A percentile compares a stretch with the other conserved stretches of the same genome.
phyloP scores from a whole-genome alignment of 73 alveolate species.

The Symbiodinium pilosum region DNA sequence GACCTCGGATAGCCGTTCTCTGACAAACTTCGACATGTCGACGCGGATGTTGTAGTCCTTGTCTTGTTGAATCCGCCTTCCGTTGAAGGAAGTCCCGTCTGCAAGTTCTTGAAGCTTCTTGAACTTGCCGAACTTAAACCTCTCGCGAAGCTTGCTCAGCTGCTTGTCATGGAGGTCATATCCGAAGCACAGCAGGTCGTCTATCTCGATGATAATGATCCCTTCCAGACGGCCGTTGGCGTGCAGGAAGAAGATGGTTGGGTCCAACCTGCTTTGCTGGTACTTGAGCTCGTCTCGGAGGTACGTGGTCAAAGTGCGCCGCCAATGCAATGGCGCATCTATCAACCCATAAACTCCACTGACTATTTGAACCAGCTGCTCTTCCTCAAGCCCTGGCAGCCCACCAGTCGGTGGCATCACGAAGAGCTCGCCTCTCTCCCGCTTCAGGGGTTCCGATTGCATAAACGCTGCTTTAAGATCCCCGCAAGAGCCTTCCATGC shows the following conservation, averaged over 20 bases:
- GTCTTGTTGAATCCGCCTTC: neutral
- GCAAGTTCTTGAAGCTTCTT: neutral
- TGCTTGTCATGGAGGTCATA: neutral
- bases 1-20: neutral
- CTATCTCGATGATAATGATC: neutral
- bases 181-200: neutral
- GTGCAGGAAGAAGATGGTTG: neutral
- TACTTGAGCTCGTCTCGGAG: neutral
- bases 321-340: conserved; percentile 20
- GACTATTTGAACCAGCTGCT: neutral
- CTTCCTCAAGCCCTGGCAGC: neutral
- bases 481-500: neutral
- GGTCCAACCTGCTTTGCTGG: neutral
- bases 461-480: conserved; percentile 21
- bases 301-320: neutral
- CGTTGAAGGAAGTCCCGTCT: neutral
- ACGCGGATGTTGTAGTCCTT: neutral
- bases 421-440: neutral
- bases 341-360: conserved; percentile 16
- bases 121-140: conserved; percentile 30
- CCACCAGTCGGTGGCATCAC: neutral
- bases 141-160: neutral
- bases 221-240: neutral
- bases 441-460: neutral
- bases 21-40: conserved; percentile 24